These are phyloP conservation scores for Rosa rugosa DNA, from an alignment of 306 rosid species.

Conservation along the genomic window DNA sequence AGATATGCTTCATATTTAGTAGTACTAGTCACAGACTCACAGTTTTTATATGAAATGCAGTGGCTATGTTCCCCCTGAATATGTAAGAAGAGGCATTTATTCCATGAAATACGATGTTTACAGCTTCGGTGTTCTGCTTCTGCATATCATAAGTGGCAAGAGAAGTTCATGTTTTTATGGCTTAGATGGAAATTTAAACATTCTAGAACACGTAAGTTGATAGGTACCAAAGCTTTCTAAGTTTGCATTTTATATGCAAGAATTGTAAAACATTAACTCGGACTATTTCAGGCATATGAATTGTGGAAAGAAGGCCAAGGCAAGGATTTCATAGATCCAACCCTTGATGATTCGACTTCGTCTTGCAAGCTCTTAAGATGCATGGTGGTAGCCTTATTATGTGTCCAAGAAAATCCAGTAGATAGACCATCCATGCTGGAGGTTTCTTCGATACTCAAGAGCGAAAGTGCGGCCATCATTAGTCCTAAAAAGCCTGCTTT, in stretches of 20 bases:
- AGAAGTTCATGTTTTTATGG: slow-evolving; percentile 17
- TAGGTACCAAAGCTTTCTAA: background rate
- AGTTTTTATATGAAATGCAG: slow-evolving; percentile 21
- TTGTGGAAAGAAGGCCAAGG: slow-evolving; percentile 38
- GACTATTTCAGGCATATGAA: slow-evolving; percentile 36
- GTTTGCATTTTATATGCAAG: background rate
- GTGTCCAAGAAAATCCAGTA: slow-evolving; percentile 32
- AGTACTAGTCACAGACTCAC: background rate
- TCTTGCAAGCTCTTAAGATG: slow-evolving; percentile 34
- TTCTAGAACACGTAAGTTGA: slow-evolving; percentile 34
- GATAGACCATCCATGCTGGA: slow-evolving; percentile 42
- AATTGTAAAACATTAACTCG: background rate
- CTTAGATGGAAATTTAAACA: background rate
- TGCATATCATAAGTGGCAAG: slow-evolving; percentile 44
- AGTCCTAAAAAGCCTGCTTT: slow-evolving; percentile 32
- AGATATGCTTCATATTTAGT: background rate
- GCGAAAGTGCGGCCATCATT: background rate
- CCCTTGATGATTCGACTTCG: slow-evolving; percentile 34
- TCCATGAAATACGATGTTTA: slow-evolving; percentile 40
- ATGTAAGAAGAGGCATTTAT: slow-evolving; percentile 25
- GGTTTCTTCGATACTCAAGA: slow-evolving; percentile 38
- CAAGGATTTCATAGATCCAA: slow-evolving; percentile 29
- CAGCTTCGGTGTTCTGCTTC: slow-evolving; percentile 41
- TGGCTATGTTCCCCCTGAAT: slow-evolving; percentile 40
- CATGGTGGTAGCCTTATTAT: slow-evolving; percentile 35